Base-by-base conservation (phyloP, 148 eudicot species). In the Talinum fruticosum region DNA sequence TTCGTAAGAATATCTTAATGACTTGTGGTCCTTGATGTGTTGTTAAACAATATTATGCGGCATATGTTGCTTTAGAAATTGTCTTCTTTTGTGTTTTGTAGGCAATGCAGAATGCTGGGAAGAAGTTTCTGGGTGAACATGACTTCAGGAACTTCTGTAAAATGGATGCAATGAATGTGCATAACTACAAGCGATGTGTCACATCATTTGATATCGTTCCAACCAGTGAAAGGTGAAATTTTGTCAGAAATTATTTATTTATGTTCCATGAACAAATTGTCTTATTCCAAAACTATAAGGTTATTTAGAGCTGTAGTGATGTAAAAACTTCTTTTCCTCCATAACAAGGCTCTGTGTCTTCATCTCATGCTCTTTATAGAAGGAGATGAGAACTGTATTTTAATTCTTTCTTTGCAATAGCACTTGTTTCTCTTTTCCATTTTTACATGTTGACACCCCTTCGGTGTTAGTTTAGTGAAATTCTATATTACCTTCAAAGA, bases 91-190 rank as follows among this genome's bases (percentile, higher is more conserved):
- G 59, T 83, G 76, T 76, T 79, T 82, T 75, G 30, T 69, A 94
- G 99, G 96, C 85, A 71, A 95, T 95, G 99, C 88, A 91, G 83
- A 78, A 62, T 81, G 97, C 99, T 62, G 92, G 94, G 74, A 87
- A 79, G 89, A 89, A 87, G 83, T 88, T 90, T 76, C 14, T 91
- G 67, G 99, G 99, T 66, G 99, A 95, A 81, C 97, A 95, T 77
- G 99, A 95, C 83, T 95, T 95, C 82, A 87, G 99, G 82, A 95
- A 92, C 78, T 92, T 95, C 79, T 95, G 99, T 83, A 95, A 95
- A 89, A 95, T 95, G 97, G 99, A 95, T 88, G 97, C 97, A 72
- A 76, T 84, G 29, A 91, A 89, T 79, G 99, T 95, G 83, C 99
- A 91, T 84, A 91, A 85, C 75, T 95, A 88, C 81, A 86, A 72